Base-by-base conservation (phyloP, 495 filamentous ascomycete genomes). In the Xylaria flabelliformis region DNA sequence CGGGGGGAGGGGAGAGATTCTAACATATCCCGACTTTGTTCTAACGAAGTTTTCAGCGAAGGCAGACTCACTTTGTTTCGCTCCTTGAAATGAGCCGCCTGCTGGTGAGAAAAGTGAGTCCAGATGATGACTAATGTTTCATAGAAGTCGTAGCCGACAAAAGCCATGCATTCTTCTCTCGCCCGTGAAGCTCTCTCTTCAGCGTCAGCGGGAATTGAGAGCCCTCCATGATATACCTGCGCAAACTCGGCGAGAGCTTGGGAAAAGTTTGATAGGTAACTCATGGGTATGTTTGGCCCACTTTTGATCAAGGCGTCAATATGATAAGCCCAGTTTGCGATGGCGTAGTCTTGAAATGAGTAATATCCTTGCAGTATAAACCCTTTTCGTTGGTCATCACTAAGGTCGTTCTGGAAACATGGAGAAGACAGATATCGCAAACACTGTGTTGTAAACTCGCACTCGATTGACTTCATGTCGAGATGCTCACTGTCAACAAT, bases 391-490 rank as follows among this genome's bases (percentile, higher is more conserved):
- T 44, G 39, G 9, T 24, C 36, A 0, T 64, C 39, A 17, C 21
- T 41, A 2, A 64, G 39, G 61, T 44, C 61, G 7, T 4, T 64
- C n/a, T 46, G 34, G 70, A 84, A 83, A 67, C 78, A 81, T 3
- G 64, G 39, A 29, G 82, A 75, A 8, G 77, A 78, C 26, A 85
- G 75, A 67, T 85, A 85, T 50, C 73, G 69, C 41, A 84, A 71
- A 64, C 81, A 83, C 8, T 80, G 74, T 5, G 74, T 46, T 6
- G 82, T 71, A 6, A 84, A 71, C 17, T 84, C 79, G 53, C 74
- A 78, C 71, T 82, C 76, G n/a, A 81, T 80, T 10, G 32, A 63
- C n/a, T 64, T 41, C 24, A 68, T 73, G 48, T 80, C 67, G 4
- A 85, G 74, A 21, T 76, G 34, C 64, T 79, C 53, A 59, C 69